Base-by-base conservation (phyloP, 352 stramenopile species). In the Pythium rhizo-oryzae region DNA sequence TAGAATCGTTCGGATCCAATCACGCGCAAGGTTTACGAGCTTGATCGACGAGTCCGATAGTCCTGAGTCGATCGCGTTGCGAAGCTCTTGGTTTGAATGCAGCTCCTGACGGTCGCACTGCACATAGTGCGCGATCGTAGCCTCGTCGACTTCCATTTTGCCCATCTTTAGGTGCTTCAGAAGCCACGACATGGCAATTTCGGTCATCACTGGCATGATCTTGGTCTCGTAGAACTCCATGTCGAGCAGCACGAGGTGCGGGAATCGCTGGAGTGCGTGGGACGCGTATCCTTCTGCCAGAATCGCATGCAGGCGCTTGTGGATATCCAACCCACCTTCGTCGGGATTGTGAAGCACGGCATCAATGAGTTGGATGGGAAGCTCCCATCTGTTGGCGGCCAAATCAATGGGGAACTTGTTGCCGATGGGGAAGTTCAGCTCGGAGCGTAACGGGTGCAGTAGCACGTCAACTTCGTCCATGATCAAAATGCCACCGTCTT, bases 231-330 rank as follows among this genome's bases (percentile, higher is more conserved):
- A 99, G 64, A 98, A 99, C 16, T 93, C 82, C 74, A 92, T 91
- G 70, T 99, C 96, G n/a, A 99, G 77, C 16, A 99, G 75, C 46
- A 99, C 96, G 57, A 99, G 77, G 76, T 99, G 98, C 15, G 98
- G 98, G 60, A 98, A 99, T 54, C 94, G 86, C 74, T 99, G 97
- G 19, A 99, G 78, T 16, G 96, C 90, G 62, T 99, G 98, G 41
- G 82, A 78, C 44, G 74, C 67, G 59, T 99, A 98, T 8, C 98
- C 98, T 33, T 97, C 82, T 43, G 91, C 78, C 46, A 99, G 78
- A 2, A 96, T 90, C 16, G 91, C 76, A 37, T 99, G 87, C n/a
- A 99, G 91, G 33, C 77, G 85, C 62, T 66, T 57, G 19, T 85
- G 72, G 35, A 84, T 52, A 24, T 57, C 66, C 12, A 55, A 19